Percentiles rank a stretch among this genome's conserved stretches.
phyloP scores from a whole-genome alignment of 495 filamentous ascomycete genomes.

The Penicillium waksmanii region DNA sequence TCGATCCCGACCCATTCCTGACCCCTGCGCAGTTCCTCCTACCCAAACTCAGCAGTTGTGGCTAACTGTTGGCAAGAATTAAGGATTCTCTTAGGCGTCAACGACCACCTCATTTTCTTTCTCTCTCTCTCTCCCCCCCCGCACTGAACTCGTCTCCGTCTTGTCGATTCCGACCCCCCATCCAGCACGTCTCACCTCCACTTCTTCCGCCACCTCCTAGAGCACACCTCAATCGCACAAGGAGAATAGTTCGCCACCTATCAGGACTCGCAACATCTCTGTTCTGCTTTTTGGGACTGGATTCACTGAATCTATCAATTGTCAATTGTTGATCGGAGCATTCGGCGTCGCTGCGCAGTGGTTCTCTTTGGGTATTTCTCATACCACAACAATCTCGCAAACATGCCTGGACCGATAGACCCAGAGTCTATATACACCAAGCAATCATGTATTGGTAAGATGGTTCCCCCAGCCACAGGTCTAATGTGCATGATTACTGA shows the following conservation, averaged over 20 bases:
- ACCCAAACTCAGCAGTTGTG: neutral
- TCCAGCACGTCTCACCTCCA: neutral
- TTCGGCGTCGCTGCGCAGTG: neutral
- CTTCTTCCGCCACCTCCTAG: neutral
- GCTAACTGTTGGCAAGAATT: neutral
- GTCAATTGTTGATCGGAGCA: neutral
- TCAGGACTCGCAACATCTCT: neutral
- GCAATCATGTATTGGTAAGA: constrained; percentile 88
- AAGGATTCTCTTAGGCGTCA: neutral
- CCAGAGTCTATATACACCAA: constrained; percentile 90
- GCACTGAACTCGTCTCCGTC: neutral
- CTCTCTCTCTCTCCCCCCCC: too few species aligned
- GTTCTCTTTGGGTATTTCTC: neutral
- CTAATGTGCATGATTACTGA: constrained; percentile 7
- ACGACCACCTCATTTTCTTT: too few species aligned
- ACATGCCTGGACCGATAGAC: constrained; percentile 60
- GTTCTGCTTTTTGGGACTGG: neutral
- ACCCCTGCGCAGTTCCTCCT: neutral
- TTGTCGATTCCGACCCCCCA: neutral
- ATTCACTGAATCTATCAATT: neutral
- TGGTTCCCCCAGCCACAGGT: neutral
- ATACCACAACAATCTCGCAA: constrained; percentile 21
- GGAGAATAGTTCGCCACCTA: neutral
- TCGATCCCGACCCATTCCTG: neutral
- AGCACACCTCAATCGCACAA: neutral